phyloP scores from a whole-genome alignment of 2,329 filamentous ascomycete genomes.

The Chrysosporium queenslandicum region DNA sequence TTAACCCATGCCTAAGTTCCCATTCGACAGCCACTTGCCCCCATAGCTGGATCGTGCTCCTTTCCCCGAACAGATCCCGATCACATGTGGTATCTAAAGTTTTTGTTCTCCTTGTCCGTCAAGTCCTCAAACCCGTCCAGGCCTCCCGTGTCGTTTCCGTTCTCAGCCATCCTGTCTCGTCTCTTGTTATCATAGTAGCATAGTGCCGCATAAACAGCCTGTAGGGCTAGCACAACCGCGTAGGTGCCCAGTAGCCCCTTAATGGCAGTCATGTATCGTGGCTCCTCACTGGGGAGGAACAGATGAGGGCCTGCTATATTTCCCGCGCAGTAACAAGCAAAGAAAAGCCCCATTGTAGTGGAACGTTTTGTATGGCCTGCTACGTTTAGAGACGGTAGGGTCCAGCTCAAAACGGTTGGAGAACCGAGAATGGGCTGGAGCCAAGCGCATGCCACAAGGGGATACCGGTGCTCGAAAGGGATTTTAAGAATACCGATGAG shows the following conservation, averaged over 20 bases:
- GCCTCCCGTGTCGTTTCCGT: not conserved
- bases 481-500: not conserved
- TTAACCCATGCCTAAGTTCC: too few species aligned
- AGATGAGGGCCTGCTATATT: slow-evolving; percentile 56
- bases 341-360: slow-evolving; percentile 51
- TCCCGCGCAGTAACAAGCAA: slow-evolving; percentile 50
- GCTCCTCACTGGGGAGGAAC: slow-evolving; percentile 49
- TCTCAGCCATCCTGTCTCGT: slow-evolving; percentile 28
- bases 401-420: not conserved
- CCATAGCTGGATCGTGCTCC: not conserved
- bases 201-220: not conserved
- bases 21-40: not conserved
- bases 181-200: slow-evolving; percentile 32
- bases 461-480: not conserved
- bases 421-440: not conserved
- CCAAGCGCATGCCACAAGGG: not conserved
- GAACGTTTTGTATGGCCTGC: slow-evolving; percentile 38
- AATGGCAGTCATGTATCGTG: slow-evolving; percentile 49
- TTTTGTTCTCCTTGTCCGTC: slow-evolving; percentile 43
- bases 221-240: not conserved
- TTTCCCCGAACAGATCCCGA: not conserved
- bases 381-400: slow-evolving; percentile 24
- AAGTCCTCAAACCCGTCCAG: slow-evolving; percentile 39
- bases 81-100: not conserved
- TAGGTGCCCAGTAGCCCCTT: slow-evolving; percentile 39